Conservation (phyloP, 2,329 filamentous ascomycete genomes). For the Hypomyces rosellus region DNA sequence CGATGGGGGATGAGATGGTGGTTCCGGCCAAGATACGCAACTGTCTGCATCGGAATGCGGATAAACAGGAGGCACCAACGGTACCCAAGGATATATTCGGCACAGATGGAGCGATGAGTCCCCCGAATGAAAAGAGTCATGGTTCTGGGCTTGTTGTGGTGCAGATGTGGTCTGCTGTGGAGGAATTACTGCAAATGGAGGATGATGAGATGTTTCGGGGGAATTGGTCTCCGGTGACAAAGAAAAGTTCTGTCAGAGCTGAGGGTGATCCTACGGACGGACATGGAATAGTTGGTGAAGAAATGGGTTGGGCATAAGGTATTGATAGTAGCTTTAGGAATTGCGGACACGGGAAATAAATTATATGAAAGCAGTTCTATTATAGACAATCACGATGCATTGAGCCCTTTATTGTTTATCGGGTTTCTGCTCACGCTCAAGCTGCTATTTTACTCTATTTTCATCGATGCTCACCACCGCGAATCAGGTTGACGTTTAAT, state of each 20-base stretch:
- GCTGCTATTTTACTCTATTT: background rate
- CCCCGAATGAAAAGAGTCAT: background rate
- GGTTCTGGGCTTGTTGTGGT: slow-evolving; percentile 17
- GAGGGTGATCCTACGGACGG: background rate
- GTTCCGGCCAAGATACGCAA: slow-evolving; percentile 22
- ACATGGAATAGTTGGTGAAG: background rate
- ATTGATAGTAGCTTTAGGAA: background rate
- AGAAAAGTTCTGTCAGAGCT: background rate
- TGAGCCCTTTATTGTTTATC: background rate
- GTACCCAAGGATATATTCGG: background rate
- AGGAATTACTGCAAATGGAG: slow-evolving; percentile 24
- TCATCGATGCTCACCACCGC: no score
- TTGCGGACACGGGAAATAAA: background rate
- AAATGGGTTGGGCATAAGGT: background rate
- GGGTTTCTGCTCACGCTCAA: no score
- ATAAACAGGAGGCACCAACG: background rate
- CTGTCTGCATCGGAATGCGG: slow-evolving; percentile 16
- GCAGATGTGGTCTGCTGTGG: slow-evolving; percentile 26
- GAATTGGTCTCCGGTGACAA: background rate
- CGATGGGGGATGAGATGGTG: slow-evolving; percentile 20
- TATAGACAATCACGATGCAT: background rate
- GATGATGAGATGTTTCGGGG: slow-evolving; percentile 8
- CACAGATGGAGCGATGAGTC: background rate
- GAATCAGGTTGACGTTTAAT: slow-evolving; percentile 21
- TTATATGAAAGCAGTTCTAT: background rate